Percentiles rank a stretch among this genome's conserved stretches.
These are phyloP conservation scores for Pochonia chlamydosporia DNA, from an alignment of 2,329 filamentous ascomycete species.

Conservation along the genomic window DNA sequence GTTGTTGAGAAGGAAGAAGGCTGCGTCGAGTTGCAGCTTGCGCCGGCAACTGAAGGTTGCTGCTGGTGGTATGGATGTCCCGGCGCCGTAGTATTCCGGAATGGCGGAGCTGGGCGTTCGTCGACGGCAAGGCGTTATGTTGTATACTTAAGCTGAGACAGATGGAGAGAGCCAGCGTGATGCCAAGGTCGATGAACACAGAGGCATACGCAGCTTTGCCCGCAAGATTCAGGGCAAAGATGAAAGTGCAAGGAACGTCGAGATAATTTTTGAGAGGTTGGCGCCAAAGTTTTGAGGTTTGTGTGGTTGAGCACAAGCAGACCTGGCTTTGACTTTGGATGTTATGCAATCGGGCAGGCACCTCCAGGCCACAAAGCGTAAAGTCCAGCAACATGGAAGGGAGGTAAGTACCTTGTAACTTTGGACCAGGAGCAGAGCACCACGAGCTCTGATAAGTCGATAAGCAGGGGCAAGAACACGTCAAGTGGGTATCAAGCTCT, in stretches of 20 bases:
- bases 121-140: background rate
- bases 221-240: background rate
- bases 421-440: background rate
- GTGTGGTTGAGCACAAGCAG: background rate
- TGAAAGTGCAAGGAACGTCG: background rate
- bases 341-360: background rate
- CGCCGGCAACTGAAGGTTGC: background rate
- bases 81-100: background rate
- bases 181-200: background rate
- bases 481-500: too few relatives aligned
- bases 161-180: background rate
- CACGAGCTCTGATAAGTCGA: too few relatives aligned
- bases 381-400: too few relatives aligned
- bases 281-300: background rate
- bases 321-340: too few relatives aligned
- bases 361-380: too few relatives aligned
- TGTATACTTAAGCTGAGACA: background rate
- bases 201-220: background rate
- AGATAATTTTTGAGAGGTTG: background rate
- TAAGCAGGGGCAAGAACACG: background rate
- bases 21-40: background rate
- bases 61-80: background rate
- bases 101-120: background rate
- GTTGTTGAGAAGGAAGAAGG: background rate
- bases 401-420: too few relatives aligned